Conservation (phyloP, 1,139 yeast genomes). For the Dujonia santamariae region DNA sequence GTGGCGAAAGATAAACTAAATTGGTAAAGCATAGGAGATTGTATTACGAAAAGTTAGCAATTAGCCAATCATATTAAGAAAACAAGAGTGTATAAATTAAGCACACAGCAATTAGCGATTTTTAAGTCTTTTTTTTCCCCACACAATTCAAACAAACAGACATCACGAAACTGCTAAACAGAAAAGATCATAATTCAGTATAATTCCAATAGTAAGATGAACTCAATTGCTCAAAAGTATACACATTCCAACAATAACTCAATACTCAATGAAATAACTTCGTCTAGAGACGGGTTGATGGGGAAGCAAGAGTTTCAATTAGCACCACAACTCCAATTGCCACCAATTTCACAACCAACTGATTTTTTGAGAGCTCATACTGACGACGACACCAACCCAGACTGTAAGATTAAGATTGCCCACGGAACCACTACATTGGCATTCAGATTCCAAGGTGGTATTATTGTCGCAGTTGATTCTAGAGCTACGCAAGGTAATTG, state of each 20-base stretch:
- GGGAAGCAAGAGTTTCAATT: constrained; percentile 30
- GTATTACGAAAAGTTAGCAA: no score
- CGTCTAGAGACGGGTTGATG: constrained; percentile 22
- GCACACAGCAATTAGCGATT: no score
- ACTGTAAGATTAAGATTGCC: constrained; percentile 91
- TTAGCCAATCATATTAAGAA: no score
- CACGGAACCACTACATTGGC: constrained; percentile 99
- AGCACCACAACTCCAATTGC: constrained; percentile 70
- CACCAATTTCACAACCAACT: constrained; percentile 90
- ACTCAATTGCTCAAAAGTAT: constrained; percentile 39
- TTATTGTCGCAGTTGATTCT: constrained; percentile 94
- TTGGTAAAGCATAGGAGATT: no score
- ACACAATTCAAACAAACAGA: no score
- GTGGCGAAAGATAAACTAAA: no score
- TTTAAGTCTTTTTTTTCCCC: no score
- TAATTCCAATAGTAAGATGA: constrained; percentile 22
- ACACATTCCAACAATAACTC: constrained; percentile 29
- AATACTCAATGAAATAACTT: constrained; percentile 27
- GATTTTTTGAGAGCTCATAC: constrained; percentile 97
- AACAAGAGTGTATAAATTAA: no score
- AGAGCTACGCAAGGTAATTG: constrained; percentile 98
- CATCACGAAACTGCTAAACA: not conserved
- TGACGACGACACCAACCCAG: constrained; percentile 89
- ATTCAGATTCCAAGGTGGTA: constrained; percentile 93
- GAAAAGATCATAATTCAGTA: not conserved